These are phyloP conservation scores for Solanum hybrid DNA, from an alignment of 305 asterid genomes.

Conservation along the genomic window DNA sequence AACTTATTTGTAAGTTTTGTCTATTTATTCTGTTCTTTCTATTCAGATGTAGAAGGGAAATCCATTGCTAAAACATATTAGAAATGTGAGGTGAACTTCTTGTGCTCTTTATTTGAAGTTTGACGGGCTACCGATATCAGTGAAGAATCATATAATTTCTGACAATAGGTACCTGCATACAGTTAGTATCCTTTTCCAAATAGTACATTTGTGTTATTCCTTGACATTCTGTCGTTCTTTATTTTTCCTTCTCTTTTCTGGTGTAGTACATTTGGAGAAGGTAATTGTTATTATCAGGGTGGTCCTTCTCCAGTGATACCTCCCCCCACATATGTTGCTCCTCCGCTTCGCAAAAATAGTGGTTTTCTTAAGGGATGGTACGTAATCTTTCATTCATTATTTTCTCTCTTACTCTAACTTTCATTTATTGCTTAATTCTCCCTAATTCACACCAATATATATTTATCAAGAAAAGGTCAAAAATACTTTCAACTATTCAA, in stretches of 20 bases:
- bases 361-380: no score
- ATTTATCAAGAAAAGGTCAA: no score
- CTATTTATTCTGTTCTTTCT: not conserved
- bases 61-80: conserved; percentile 82
- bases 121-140: conserved; percentile 7
- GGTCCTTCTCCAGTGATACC: no score
- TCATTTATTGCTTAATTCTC: no score
- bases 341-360: no score
- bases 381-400: no score
- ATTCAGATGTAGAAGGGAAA: conserved; percentile 71
- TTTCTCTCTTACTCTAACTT: no score
- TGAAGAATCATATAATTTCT: not conserved
- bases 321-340: no score
- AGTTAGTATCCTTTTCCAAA: not conserved
- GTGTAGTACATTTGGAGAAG: no score
- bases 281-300: no score
- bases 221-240: not conserved
- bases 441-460: no score
- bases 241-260: not conserved
- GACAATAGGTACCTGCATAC: not conserved
- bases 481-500: no score
- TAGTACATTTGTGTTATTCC: conserved; percentile 1
- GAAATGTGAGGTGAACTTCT: conserved; percentile 87
- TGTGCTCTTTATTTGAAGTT: conserved; percentile 91
- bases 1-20: not conserved